Evolutionary conservation across 495 filamentous ascomycete species (phyloP).

Genomic region (Aspergillus sclerotiicarbonarius): DNA sequence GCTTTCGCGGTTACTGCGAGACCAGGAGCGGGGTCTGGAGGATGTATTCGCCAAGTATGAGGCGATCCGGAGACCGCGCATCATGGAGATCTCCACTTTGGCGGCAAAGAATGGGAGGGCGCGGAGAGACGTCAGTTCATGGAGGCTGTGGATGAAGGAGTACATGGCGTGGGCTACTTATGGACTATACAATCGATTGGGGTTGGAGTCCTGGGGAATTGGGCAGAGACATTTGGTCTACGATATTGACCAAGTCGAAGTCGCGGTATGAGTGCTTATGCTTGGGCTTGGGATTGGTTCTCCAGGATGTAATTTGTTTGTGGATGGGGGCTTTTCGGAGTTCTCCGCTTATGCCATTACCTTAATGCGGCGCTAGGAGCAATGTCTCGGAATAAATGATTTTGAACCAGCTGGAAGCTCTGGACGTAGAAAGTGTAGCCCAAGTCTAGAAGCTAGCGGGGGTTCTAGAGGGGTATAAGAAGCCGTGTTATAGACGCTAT

Average conservation of each 20-base stretch:
- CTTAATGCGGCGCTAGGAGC: neutral
- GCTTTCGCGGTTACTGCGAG: conserved; percentile 34
- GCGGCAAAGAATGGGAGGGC: conserved; percentile 22
- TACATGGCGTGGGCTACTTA: conserved; percentile 13
- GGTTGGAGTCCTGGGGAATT: conserved; percentile 21
- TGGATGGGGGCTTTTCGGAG: neutral
- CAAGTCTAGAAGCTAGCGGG: neutral
- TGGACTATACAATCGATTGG: conserved; percentile 18
- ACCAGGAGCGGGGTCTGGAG: conserved; percentile 9
- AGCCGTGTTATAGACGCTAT: neutral
- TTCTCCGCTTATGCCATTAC: neutral
- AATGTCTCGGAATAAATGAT: neutral
- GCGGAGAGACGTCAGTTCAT: conserved; percentile 21
- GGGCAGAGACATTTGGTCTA: conserved; percentile 30
- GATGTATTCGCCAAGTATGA: conserved; percentile 27
- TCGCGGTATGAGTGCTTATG: neutral
- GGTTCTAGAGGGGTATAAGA: neutral
- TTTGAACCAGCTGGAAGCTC: neutral
- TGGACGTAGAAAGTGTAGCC: neutral
- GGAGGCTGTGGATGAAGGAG: conserved; percentile 32
- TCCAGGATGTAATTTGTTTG: neutral
- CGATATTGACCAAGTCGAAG: conserved; percentile 30
- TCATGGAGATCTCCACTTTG: conserved; percentile 23
- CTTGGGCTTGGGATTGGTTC: neutral
- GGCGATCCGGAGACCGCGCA: conserved; percentile 29